Base-by-base conservation (phyloP, 306 rosid species). In the Cicer bijugum region DNA sequence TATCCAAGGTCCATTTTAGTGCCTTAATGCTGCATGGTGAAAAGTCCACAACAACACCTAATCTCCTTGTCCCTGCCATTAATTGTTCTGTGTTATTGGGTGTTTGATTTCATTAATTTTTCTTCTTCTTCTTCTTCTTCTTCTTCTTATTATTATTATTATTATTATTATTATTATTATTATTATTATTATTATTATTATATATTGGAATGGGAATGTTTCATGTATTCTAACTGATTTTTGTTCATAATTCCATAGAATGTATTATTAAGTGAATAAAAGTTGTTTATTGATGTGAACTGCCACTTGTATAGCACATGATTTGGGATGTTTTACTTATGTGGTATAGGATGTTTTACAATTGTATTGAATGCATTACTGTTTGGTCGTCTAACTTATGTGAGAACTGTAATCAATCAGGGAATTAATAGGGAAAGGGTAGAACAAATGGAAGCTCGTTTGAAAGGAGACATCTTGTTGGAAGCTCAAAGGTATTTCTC, bases 11-110 rank as follows among this genome's bases (percentile, higher is more conserved):
- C 99, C 99, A 94, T 67, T 71, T 62, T 6, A 94, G 84, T 2
- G 99, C 96, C 48, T 59, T 81, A 48, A 39, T 62, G 89, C 99
- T 88, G 76, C 96, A 92, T 0, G 84, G 58, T 0, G 99, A 94
- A 93, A 91, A 94, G 85, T 94, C 99, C 46, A 94, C 71, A 0
- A 96, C 99, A 77, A 94, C 91, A 10, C 96, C 99, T 1, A 91
- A 50, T 88, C 89, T 89, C 55, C 92, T 83, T 3, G 28, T 66
- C 47, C 60, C 38, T 50, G 75, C 62, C 87, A 81, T 82, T 67
- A 9, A 12, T 59, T 59, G 2, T 16, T 46, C 6, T 43, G 10
- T 42, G 8, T 9, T 1, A 9, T 0, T 38, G 12, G 1, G 9
- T 9, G 8, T 2, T 62, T 62, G 7, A 4, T 20, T 19, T 56